A percentile compares a stretch with the other conserved stretches of the same genome.
Conservation (phyloP, 768 basidiomycete species). For the Pisolithus microcarpus region DNA sequence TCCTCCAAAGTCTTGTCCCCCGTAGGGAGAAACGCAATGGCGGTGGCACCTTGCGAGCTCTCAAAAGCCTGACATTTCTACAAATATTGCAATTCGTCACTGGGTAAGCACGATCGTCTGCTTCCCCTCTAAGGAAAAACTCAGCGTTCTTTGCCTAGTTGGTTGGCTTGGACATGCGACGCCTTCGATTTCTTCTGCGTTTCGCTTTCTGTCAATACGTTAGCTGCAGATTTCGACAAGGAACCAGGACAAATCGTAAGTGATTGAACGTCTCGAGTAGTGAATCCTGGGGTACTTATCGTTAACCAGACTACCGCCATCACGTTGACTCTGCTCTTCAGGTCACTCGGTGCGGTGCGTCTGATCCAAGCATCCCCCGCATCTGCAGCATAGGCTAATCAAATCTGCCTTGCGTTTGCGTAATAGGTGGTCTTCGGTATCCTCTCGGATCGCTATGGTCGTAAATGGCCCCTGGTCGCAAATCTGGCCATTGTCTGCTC, state of each 20-base stretch:
- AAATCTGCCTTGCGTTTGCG: background rate
- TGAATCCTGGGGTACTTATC: background rate
- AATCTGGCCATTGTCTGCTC: constrained; percentile 66
- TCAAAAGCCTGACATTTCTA: constrained; percentile 39
- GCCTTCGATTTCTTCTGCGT: constrained; percentile 85
- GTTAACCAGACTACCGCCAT: constrained; percentile 61
- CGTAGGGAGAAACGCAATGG: constrained; percentile 34
- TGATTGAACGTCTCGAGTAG: background rate
- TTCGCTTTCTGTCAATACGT: constrained; percentile 46
- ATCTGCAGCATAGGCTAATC: too few relatives aligned
- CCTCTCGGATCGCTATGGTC: constrained; percentile 78
- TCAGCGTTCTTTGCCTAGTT: constrained; percentile 32
- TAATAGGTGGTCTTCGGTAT: constrained; percentile 65
- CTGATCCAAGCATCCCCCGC: background rate
- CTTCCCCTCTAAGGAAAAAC: background rate
- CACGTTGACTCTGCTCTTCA: constrained; percentile 86
- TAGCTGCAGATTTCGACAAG: constrained; percentile 44
- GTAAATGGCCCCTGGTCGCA: constrained; percentile 85
- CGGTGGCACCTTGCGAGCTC: constrained; percentile 35
- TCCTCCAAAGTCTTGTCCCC: constrained; percentile 44
- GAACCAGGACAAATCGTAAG: constrained; percentile 37
- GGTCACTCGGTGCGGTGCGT: constrained; percentile 65
- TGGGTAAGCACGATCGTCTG: constrained; percentile 33
- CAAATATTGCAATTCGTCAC: constrained; percentile 55
- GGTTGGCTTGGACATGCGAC: constrained; percentile 84